Base-by-base conservation (phyloP, 179 eudicot species). In the Dionaea muscipula region DNA sequence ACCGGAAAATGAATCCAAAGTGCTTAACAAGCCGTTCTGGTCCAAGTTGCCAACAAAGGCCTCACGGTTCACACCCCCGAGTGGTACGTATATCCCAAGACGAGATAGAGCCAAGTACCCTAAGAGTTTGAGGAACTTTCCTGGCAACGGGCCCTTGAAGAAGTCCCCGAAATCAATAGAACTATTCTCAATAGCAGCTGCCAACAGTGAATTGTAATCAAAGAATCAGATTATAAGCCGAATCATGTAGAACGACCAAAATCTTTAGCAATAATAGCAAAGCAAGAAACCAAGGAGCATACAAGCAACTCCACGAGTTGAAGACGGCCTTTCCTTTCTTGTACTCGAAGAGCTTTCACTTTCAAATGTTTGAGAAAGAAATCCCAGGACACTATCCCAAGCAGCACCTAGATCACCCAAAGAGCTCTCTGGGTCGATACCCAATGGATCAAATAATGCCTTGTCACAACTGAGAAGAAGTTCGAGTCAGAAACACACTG, bases 151-250 rank as follows among this genome's bases (percentile, higher is more conserved):
- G 13, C 98, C 98, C 67, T 84, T 91, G 72, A 91, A 91, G 80
- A 91, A 91, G 73, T 91, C 98, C 41, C 94, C 98, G 47, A 91
- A 75, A 72, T 87, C 96, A 60, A 91, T 84, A 53, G 94, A 82
- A 61, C 93, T 91, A 65, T 91, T 94, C 71, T 91, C 98, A 66
- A 91, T 91, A 37, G 98, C 89, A 78, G 98, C 98, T 91, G 93
- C 53, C 61, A 80, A 74, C 68, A 33, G 57, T 65, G 65, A 75
- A 76, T 63, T 56, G 76, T 51, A 68, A 65, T 68, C 69, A 64
- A 74, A 60, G 60, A 56, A 36, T 71, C 53, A 70, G 66, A 73
- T 59, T 36, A 70, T 60, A 52, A 60, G 56, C 56, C 66, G 3
- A 49, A 43, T 27, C 16, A 17, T 51, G 41, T 36, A 39, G 5